Percentiles rank a stretch among this genome's conserved stretches.
These are phyloP conservation scores for Pichiaceae sp. DNA, from an alignment of 1,139 yeast genomes.

Conservation along the genomic window DNA sequence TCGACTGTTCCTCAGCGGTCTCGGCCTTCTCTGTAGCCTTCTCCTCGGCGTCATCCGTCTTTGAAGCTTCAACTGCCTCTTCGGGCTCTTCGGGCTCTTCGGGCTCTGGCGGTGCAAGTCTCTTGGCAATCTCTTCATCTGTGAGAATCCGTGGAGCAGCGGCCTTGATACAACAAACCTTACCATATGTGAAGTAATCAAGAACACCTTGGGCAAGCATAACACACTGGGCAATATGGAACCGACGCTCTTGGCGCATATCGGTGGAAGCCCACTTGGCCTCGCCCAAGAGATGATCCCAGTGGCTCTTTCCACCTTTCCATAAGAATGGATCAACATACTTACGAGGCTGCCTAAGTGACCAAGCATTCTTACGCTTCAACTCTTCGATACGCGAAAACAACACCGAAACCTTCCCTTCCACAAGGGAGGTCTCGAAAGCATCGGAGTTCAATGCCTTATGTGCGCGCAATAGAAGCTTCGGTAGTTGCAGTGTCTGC, in stretches of 20 bases:
- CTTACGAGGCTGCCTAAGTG: slow-evolving; percentile 74
- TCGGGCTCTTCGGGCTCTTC: not conserved
- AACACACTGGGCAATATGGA: slow-evolving; percentile 62
- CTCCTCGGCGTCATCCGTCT: not conserved
- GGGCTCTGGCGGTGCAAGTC: not conserved
- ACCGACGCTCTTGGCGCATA: slow-evolving; percentile 62
- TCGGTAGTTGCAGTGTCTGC: slow-evolving; percentile 78
- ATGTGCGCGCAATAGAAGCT: slow-evolving; percentile 75
- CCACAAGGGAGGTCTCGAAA: slow-evolving; percentile 80
- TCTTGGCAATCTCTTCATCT: slow-evolving; percentile 1
- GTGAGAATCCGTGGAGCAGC: slow-evolving; percentile 26
- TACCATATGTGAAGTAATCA: slow-evolving; percentile 77
- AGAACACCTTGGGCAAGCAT: slow-evolving; percentile 61
- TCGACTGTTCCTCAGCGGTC: not conserved
- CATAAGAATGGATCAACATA: slow-evolving; percentile 55
- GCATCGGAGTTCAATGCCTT: slow-evolving; percentile 79
- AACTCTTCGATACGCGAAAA: slow-evolving; percentile 89
- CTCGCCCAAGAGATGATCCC: slow-evolving; percentile 73
- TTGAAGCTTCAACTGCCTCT: not conserved
- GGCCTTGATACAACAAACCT: slow-evolving; percentile 49
- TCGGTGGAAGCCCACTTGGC: slow-evolving; percentile 82
- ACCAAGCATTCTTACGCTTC: slow-evolving; percentile 84
- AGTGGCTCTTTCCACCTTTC: slow-evolving; percentile 37
- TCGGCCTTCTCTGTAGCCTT: not conserved
- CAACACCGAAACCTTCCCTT: slow-evolving; percentile 87